Evolutionary conservation across 169 alveolate species (phyloP).

Genomic region (Babesia gibsoni): DNA sequence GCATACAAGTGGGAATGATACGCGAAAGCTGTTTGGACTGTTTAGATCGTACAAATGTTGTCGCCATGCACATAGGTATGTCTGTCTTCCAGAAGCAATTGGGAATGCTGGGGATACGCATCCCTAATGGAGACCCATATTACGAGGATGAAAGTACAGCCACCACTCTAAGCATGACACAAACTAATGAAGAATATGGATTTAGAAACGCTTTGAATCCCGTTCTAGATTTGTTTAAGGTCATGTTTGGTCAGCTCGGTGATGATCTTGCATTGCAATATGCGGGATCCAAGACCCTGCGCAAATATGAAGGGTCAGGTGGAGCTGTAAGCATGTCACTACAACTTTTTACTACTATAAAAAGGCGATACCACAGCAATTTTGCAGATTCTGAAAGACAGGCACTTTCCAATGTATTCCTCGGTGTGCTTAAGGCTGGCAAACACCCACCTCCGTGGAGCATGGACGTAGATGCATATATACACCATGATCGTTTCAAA

Average conservation of each 20-base stretch:
- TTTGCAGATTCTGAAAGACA: constrained; percentile 74
- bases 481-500: constrained; percentile 15
- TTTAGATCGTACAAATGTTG: constrained; percentile 96
- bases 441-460: constrained; percentile 32
- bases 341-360: constrained; percentile 69
- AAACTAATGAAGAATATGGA: constrained; percentile 9
- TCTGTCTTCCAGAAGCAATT: constrained; percentile 50
- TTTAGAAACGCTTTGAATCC: constrained; percentile 26
- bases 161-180: not conserved
- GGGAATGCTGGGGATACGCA: constrained; percentile 36
- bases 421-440: constrained; percentile 55
- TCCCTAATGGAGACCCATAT: not conserved
- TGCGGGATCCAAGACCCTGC: constrained; percentile 76
- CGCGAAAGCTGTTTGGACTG: constrained; percentile 98
- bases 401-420: constrained; percentile 55
- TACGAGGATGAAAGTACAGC: not conserved
- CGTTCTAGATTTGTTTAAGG: constrained; percentile 38
- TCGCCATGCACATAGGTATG: constrained; percentile 66
- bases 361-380: constrained; percentile 65
- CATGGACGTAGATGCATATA: constrained; percentile 28
- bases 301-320: constrained; percentile 67
- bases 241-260: constrained; percentile 67
- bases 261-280: constrained; percentile 75
- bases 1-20: constrained; percentile 87
- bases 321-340: constrained; percentile 58